A percentile compares a stretch with the other conserved stretches of the same genome.
Conservation (phyloP, 192 early-diverging fungal genomes). For the Anaeromyces robustus region DNA sequence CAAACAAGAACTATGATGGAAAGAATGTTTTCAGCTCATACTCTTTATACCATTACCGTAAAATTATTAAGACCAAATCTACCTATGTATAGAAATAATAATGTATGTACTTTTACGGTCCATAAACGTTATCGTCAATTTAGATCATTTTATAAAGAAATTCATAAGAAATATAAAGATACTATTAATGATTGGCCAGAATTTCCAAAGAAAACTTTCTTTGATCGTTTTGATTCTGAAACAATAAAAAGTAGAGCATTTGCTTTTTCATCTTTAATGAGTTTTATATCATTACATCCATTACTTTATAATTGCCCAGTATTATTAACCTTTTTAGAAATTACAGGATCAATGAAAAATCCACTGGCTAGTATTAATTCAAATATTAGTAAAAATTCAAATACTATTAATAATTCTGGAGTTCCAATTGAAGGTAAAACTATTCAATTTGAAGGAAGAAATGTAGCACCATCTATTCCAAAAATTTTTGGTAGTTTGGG, state of each 20-base stretch:
- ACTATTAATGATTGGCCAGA: not conserved
- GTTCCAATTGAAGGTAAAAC: not conserved
- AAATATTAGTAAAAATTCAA: not conserved
- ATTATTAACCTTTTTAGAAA: not conserved
- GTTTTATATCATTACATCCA: not conserved
- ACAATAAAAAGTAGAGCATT: not conserved
- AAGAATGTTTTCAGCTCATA: not conserved
- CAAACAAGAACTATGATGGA: not conserved
- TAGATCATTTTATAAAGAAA: not conserved
- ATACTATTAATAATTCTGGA: not conserved
- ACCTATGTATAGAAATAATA: not conserved
- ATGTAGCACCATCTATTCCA: not conserved
- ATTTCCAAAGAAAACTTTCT: not conserved
- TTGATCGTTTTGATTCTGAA: not conserved
- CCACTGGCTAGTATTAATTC: not conserved
- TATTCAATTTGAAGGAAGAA: not conserved
- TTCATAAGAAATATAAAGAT: not conserved
- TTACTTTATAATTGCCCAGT: not conserved
- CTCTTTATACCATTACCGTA: not conserved
- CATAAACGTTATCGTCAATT: not conserved
- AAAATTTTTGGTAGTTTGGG: not conserved
- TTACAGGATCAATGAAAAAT: not conserved
- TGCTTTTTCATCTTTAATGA: not conserved
- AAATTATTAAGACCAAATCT: not conserved
- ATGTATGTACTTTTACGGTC: not conserved